Base-by-base conservation (phyloP, 2,329 filamentous ascomycete species). In the Metarhizium sp. region DNA sequence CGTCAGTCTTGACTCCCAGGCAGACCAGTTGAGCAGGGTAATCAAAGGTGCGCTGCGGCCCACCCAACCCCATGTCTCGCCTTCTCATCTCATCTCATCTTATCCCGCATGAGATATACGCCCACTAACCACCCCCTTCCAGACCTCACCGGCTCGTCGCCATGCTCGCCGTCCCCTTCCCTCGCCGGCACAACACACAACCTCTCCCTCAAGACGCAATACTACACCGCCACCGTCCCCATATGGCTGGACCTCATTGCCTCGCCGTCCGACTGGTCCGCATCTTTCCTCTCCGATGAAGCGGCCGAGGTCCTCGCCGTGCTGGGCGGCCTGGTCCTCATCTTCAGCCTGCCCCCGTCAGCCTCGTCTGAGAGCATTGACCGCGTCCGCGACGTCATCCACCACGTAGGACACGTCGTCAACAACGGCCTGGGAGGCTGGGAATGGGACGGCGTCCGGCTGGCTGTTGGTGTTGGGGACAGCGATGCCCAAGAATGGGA, bases 161-260 rank as follows among this genome's bases (percentile, higher is more conserved):
- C 71, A 34, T 69, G 69, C 34, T 63, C 70, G 47, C 68, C 68
- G 16, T 69, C 66, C 7, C 64, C 70, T 2, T 71, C 74, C 2
- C 71, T 85, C 36, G 83, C 84, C 1, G 84, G 85, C 30, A 77
- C 75, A 38, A 82, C 83, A 16, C 84, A 86, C 62, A 66, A 70
- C 47, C 75, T 84, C 36, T 57, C 69, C 8, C 69, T 87, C 54
- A 74, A 75, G 58, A 87, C 82, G 20, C 62, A 72, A 14, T 87
- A 87, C 72, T 87, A 87, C 71, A 75, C 69, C 29, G 76, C 81
- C 53, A 73, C 73, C 0, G 73, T 87, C 3, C 82, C 84, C 47
- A 74, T 87, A 60, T 88, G 85, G 85, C 74, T 87, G n/a, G 85
- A 88, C 63, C 73, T 85, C 49, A 74, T 85, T 56, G 63, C 73